phyloP scores from a whole-genome alignment of 2,329 filamentous ascomycete species.

The Ceratocystis destructans region DNA sequence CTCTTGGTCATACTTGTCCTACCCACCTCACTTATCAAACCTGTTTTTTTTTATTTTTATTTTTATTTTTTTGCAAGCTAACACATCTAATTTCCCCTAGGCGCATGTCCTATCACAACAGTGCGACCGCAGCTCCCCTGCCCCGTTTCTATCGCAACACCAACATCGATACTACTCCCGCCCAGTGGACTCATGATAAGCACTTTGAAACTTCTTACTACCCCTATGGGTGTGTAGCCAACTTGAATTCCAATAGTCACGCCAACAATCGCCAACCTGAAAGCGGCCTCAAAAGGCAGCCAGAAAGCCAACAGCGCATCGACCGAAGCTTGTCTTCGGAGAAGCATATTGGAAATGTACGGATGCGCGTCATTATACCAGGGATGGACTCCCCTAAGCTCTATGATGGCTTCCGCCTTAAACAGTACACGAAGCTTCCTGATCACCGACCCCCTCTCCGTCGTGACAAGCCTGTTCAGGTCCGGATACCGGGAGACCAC shows the following conservation, averaged over 20 bases:
- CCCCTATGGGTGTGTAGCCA: slow-evolving; percentile 28
- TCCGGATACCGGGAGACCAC: slow-evolving; percentile 67
- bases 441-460: slow-evolving; percentile 88
- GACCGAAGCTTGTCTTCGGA: slow-evolving; percentile 73
- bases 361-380: slow-evolving; percentile 68
- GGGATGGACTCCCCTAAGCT: slow-evolving; percentile 56
- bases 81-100: not conserved
- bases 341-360: slow-evolving; percentile 68
- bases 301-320: slow-evolving; percentile 49
- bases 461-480: slow-evolving; percentile 88
- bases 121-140: not conserved
- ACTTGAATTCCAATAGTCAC: not conserved
- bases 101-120: slow-evolving; percentile 5
- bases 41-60: no score
- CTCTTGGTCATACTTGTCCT: not conserved
- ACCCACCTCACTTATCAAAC: not conserved
- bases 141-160: not conserved
- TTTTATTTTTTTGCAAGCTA: not conserved
- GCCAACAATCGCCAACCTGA: not conserved
- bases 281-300: slow-evolving; percentile 39
- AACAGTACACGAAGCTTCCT: slow-evolving; percentile 84
- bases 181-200: slow-evolving; percentile 86
- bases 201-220: slow-evolving; percentile 44
- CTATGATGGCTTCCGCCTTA: slow-evolving; percentile 65
- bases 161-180: slow-evolving; percentile 23